Base-by-base conservation (phyloP, 2,329 filamentous ascomycete species). In the Canariomyces notabilis region DNA sequence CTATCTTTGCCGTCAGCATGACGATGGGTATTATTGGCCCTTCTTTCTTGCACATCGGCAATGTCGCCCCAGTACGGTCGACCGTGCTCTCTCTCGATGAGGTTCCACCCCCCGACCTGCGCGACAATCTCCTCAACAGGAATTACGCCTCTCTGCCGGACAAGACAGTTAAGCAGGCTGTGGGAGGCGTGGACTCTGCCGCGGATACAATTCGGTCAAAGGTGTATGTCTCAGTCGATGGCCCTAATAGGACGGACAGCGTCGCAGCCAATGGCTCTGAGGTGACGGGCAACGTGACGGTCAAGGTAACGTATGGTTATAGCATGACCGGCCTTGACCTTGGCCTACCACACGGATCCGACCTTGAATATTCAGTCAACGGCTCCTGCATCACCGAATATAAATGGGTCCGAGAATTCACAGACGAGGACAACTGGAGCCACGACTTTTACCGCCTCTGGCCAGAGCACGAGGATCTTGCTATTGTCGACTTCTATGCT, bases 361-460 rank as follows among this genome's bases (percentile, higher is more conserved):
- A 40, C 20, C 40, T 50, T 4, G 2, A 8, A 12, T 35, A 46
- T 1, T 29, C 39, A 0, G 22, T 46, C 21, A 35, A 22, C 0
- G 48, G 48, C 3, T 16, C 35, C 5, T 50, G 48, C 35, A 32
- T 8, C 2, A 50, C 48, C 3, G 43, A 50, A 18, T 50, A 50
- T 19, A 34, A 29, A 9, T 50, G 48, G 48, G 8, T 50, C 9
- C 21, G 35, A 14, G 16, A 22, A 5, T 18, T 22, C 6, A 16
- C 37, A 26, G 22, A 26, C 11, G 22, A 6, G n/a, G n/a, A n/a
- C n/a, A n/a, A n/a, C n/a, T n/a, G n/a, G n/a, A n/a, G n/a, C n/a
- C n/a, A n/a, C n/a, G n/a, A n/a, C n/a, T n/a, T n/a, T n/a, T n/a
- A n/a, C n/a, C n/a, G n/a, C n/a, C n/a, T n/a, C n/a, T n/a, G n/a